Evolutionary conservation across 306 rosid genomes (phyloP).

Genomic region (Gastrolobium bilobum): DNA sequence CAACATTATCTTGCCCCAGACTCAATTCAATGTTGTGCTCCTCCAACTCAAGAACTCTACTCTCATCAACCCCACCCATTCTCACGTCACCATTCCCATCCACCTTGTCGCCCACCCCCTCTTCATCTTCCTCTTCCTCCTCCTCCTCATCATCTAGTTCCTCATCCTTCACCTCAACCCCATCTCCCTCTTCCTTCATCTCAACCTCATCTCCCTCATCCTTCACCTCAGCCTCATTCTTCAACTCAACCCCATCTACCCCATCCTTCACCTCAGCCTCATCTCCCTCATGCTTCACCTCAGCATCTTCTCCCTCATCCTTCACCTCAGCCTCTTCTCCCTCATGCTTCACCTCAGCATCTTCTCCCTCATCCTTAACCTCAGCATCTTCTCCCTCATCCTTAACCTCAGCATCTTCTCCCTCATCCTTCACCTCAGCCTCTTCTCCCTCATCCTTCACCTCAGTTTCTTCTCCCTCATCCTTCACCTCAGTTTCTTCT

Average conservation of each 20-base stretch:
- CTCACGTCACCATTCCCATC: constrained; percentile 55
- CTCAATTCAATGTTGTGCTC: constrained; percentile 69
- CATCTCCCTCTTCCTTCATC: constrained; percentile 58
- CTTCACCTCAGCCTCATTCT: constrained; percentile 50
- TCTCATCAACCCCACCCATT: constrained; percentile 57
- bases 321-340: constrained; percentile 54
- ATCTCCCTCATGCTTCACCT: constrained; percentile 52
- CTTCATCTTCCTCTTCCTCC: constrained; percentile 52
- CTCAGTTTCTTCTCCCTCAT: constrained; percentile 56
- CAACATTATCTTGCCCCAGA: constrained; percentile 64
- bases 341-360: constrained; percentile 56
- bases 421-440: constrained; percentile 46
- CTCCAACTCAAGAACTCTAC: constrained; percentile 56
- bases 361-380: constrained; percentile 51
- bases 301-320: constrained; percentile 51
- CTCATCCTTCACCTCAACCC: constrained; percentile 50
- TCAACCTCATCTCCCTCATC: constrained; percentile 54
- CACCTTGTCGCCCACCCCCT: constrained; percentile 48
- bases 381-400: constrained; percentile 47
- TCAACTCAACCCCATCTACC: constrained; percentile 52
- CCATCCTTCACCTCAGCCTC: constrained; percentile 49
- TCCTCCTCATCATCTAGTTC: constrained; percentile 54
- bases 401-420: constrained; percentile 44
- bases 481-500: constrained; percentile 54
- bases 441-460: constrained; percentile 57